Evolutionary conservation across 83 land plant species (phyloP), one percentile per base, ranked within the genome.

Genomic region (Picea mariana): DNA sequence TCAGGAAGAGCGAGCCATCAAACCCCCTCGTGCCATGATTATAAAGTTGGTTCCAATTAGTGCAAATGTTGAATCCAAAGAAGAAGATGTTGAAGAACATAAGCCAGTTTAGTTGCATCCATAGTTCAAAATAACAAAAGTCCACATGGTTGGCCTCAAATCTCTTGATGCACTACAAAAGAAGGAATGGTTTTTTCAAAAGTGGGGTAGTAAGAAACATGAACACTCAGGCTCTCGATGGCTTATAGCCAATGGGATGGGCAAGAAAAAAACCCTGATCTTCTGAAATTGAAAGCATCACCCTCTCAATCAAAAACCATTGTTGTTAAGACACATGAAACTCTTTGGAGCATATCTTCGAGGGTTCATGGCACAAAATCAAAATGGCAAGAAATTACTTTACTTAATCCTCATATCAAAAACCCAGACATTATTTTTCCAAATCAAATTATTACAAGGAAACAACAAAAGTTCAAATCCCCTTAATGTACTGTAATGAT

Each of bases 241-340:
- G 90, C 88, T 88, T 77, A 73, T 86, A 40, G 90, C 90, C 71
- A 83, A 88, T 80, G 90, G 90, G 11, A 88, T 88, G 90, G 63
- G 68, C 5, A 88, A 86, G 81, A 75, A 58, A 7, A 81, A 68
- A 88, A 88, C 42, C 84, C 65, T 9, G 60, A 81, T 40, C 21
- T 83, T 24, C 86, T 81, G 52, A 86, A 80, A 49, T 52, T 78
- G 3, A 80, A 80, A 66, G 20, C 87, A 12, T 81, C 60, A 21
- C 61, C 82, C 12, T 52, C 85, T 5, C 78, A 79, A 15, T 38
- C 83, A 64, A 58, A 44, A 55, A 82, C 78, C 31, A 63, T 59
- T 26, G 80, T 79, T 60, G 84, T 61, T 9, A 83, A 82, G 15
- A 55, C 67, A 55, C 82, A 85, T 80, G 90, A 86, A 80, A 83